Conservation (phyloP, 108 stramenopile genomes). For the Cyclotella sp. region DNA sequence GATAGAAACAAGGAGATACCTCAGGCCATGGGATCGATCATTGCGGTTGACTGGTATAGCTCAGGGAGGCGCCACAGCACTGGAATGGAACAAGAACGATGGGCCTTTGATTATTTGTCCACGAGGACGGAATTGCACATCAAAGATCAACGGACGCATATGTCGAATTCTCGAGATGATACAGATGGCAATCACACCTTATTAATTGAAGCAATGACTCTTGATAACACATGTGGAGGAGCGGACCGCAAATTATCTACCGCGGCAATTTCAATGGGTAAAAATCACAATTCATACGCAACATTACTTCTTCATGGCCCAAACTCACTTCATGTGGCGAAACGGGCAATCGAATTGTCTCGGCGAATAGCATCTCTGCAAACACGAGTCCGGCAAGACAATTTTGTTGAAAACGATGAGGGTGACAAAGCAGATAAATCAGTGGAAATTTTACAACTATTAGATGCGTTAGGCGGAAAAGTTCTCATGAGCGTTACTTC, state of each 20-base stretch:
- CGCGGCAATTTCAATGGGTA: conserved; percentile 33
- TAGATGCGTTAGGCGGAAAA: conserved; percentile 29
- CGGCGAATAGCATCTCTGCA: conserved; percentile 19
- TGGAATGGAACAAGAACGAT: conserved; percentile 47
- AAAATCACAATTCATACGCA: conserved; percentile 42
- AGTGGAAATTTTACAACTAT: conserved; percentile 17
- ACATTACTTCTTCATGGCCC: conserved; percentile 51
- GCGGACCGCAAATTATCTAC: conserved; percentile 9
- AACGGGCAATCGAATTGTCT: conserved; percentile 25
- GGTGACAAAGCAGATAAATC: background rate
- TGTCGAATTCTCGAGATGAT: background rate
- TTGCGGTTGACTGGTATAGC: conserved; percentile 54
- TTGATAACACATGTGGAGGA: conserved; percentile 25
- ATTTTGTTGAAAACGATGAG: conserved; percentile 1
- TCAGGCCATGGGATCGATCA: conserved; percentile 28
- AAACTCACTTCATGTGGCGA: conserved; percentile 31
- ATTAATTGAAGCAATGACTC: conserved; percentile 41
- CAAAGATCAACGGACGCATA: conserved; percentile 14
- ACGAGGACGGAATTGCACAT: conserved; percentile 47
- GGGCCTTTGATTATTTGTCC: conserved; percentile 47
- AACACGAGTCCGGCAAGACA: conserved; percentile 30
- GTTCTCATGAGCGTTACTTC: conserved; percentile 41
- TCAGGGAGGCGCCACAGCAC: conserved; percentile 36
- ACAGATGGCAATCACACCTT: background rate
- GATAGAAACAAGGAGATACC: background rate